A percentile compares a stretch with the other conserved stretches of the same genome.
Conservation (phyloP, 768 basidiomycete genomes). For the Hirschioporus abietinus region DNA sequence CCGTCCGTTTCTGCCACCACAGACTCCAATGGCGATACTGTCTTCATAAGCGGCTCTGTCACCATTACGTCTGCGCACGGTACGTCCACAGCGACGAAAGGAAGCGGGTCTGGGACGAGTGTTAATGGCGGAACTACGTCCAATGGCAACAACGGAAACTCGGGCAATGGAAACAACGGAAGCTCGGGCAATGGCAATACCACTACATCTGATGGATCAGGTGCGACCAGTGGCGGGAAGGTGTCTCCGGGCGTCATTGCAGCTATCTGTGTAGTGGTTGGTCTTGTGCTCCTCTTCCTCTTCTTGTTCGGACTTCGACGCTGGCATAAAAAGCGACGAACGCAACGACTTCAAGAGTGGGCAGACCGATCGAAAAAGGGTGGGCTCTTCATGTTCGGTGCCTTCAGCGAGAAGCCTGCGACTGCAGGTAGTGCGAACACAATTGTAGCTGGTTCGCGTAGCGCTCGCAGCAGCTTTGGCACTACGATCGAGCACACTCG, state of each 20-base stretch:
- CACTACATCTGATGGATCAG: constrained; percentile 10
- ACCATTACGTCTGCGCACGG: background rate
- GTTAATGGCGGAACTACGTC: background rate
- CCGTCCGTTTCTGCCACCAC: constrained; percentile 11
- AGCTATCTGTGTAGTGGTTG: constrained; percentile 33
- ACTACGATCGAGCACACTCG: constrained; percentile 49
- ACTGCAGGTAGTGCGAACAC: constrained; percentile 19
- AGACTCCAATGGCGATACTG: background rate
- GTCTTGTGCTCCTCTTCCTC: constrained; percentile 27
- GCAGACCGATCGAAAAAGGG: constrained; percentile 21
- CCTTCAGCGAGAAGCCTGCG: constrained; percentile 14
- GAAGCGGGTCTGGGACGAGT: background rate
- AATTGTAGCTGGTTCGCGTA: constrained; percentile 10
- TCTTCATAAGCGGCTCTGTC: background rate
- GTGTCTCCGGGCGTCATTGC: constrained; percentile 43
- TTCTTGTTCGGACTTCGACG: constrained; percentile 41
- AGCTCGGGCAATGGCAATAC: background rate
- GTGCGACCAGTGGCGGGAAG: constrained; percentile 20
- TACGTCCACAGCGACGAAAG: background rate
- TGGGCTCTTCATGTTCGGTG: constrained; percentile 13
- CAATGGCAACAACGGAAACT: background rate
- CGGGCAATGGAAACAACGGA: background rate
- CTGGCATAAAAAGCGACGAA: constrained; percentile 37
- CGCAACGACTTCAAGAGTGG: constrained; percentile 43
- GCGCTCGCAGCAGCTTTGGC: constrained; percentile 56